These are phyloP conservation scores for Cicer arietinum DNA, from an alignment of 306 rosid genomes.

Conservation along the genomic window DNA sequence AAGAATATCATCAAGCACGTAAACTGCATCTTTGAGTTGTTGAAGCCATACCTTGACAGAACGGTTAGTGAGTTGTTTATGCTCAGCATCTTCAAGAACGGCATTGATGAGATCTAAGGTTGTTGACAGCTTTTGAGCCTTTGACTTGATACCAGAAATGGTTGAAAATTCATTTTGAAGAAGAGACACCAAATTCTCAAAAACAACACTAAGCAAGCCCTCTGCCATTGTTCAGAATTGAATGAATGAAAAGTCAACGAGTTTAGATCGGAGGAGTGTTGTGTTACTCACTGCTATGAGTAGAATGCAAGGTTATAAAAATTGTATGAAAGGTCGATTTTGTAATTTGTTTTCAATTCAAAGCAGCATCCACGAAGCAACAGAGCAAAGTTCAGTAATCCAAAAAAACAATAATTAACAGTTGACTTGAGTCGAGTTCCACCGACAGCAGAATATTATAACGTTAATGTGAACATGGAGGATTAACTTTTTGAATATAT, in stretches of 20 bases:
- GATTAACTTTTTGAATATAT: too few species aligned
- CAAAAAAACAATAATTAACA: too few species aligned
- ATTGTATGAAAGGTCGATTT: too few species aligned
- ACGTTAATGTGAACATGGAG: too few species aligned
- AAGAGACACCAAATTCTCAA: not conserved
- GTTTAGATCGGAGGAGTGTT: too few species aligned
- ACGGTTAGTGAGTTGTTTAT: not conserved
- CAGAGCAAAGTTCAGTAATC: too few species aligned
- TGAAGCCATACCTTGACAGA: not conserved
- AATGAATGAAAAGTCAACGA: not conserved
- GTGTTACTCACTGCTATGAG: too few species aligned
- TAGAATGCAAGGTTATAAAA: too few species aligned
- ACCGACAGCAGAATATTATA: too few species aligned
- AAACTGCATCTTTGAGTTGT: conserved; percentile 10
- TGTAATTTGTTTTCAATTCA: too few species aligned
- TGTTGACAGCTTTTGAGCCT: not conserved
- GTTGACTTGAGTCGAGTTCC: too few species aligned
- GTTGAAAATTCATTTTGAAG: not conserved
- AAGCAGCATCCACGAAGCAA: too few species aligned
- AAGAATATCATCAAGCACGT: not conserved
- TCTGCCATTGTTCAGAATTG: not conserved
- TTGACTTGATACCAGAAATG: not conserved
- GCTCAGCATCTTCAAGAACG: conserved; percentile 17
- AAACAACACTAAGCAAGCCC: not conserved
- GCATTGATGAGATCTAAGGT: conserved; percentile 5